Evolutionary conservation across 2,329 filamentous ascomycete genomes (phyloP), one percentile per base, ranked within the genome.

Genomic region (Fusarium bactridioides): DNA sequence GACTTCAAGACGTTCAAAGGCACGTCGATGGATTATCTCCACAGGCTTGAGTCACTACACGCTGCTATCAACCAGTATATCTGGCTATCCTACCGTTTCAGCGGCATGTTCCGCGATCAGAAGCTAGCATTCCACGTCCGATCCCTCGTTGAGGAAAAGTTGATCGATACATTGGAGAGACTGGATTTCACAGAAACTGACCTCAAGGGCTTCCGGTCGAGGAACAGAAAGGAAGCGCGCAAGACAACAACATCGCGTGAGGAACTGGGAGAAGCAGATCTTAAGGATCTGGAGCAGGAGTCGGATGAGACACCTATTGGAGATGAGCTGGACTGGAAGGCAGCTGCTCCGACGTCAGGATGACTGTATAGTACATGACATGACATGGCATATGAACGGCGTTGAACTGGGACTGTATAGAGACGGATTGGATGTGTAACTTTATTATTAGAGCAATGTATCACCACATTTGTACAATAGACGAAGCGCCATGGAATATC

Each of bases 51-150:
- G 80, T 80, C 84, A 7, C 86, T 99, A 21, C 96, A 99, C 83
- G 93, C 93, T 76, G 86, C 90, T 33, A 84, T 99, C 41, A 94
- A 95, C 48, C 84, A 95, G 51, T 99, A 98, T 79, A 86, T 97
- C 4, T 99, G 96, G 96, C 86, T 99, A 21, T 95, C 93, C 75
- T 98, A 95, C 81, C 91, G 95, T 11, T 97, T 95, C 80, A 86
- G 90, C 7, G 93, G 93, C 54, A 87, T 97, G 56, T 97, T 98
- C 80, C 88, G 85, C 10, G 93, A 91, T 72, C 89, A 95, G 75
- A 85, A 85, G 2, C 85, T 97, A 47, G 94, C 94, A 1, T 92
- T 93, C 72, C 91, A 97, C 78, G 89, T 94, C 54, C 97, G 97
- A 78, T 81, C 83, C 11, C 80, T 97, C 55, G 91, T 95, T 4